These are phyloP conservation scores for Pelargonium myrrhifolium DNA, from an alignment of 441 rosid species.

Conservation along the genomic window DNA sequence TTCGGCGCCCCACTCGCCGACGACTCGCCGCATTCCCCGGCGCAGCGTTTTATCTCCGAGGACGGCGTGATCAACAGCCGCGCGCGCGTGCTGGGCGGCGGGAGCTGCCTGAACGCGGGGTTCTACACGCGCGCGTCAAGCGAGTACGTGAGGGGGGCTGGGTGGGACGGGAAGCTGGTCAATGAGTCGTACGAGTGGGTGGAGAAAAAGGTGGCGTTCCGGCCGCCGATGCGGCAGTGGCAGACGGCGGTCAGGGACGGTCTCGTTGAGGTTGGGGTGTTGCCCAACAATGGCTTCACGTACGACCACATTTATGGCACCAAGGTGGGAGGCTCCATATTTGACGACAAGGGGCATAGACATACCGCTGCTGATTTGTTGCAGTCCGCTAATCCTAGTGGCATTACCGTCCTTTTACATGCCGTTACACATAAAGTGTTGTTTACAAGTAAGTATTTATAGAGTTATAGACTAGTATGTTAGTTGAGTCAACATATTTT, in stretches of 20 bases:
- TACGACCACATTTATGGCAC: constrained; percentile 84
- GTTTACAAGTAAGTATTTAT: constrained; percentile 24
- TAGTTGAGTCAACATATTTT: no score
- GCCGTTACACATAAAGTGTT: constrained; percentile 54
- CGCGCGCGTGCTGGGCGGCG: constrained; percentile 85
- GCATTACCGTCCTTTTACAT: constrained; percentile 55
- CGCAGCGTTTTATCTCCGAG: constrained; percentile 67
- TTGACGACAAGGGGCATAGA: constrained; percentile 50
- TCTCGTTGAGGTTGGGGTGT: constrained; percentile 59
- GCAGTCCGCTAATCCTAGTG: constrained; percentile 45
- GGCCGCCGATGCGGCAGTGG: constrained; percentile 61
- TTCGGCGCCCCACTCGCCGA: constrained; percentile 58
- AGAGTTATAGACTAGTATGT: no score
- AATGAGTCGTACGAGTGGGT: constrained; percentile 82
- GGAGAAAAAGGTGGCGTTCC: constrained; percentile 56
- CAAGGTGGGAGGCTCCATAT: constrained; percentile 77
- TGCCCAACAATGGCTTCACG: constrained; percentile 75
- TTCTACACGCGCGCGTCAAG: constrained; percentile 65
- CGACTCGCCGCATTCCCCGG: constrained; percentile 44
- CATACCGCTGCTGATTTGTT: constrained; percentile 81
- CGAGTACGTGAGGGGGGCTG: constrained; percentile 61
- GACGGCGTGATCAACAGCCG: constrained; percentile 84
- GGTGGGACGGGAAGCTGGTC: constrained; percentile 77
- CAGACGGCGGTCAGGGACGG: constrained; percentile 76
- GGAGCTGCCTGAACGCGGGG: constrained; percentile 82